Evolutionary conservation across 768 basidiomycete genomes (phyloP).

Genomic region (Xanthoconium purpureum): DNA sequence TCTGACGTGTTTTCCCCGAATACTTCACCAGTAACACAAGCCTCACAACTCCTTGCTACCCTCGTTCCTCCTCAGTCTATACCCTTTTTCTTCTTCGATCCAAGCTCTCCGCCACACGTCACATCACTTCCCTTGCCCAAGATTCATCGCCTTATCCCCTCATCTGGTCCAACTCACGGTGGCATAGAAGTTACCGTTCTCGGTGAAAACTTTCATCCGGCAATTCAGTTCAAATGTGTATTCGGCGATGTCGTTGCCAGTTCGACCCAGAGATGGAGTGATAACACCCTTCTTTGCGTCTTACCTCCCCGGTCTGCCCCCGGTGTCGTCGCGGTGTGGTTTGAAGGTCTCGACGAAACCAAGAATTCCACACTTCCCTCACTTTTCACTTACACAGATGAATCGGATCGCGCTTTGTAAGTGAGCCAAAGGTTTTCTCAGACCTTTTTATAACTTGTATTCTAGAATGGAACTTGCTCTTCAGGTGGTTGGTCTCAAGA

Average conservation of each 20-base stretch:
- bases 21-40: slow-evolving; percentile 13
- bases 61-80: slow-evolving; percentile 40
- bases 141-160: slow-evolving; percentile 84
- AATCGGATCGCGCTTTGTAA: slow-evolving; percentile 84
- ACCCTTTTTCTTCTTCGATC: slow-evolving; percentile 62
- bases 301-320: slow-evolving; percentile 78
- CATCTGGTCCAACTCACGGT: slow-evolving; percentile 81
- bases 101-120: slow-evolving; percentile 45
- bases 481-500: slow-evolving; percentile 92
- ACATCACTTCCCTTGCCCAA: slow-evolving; percentile 57
- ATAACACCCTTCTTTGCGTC: slow-evolving; percentile 88
- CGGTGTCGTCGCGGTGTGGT: slow-evolving; percentile 88
- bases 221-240: slow-evolving; percentile 67
- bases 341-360: slow-evolving; percentile 69
- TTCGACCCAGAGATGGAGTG: slow-evolving; percentile 87
- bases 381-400: slow-evolving; percentile 88
- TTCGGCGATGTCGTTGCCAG: slow-evolving; percentile 84
- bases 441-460: slow-evolving; percentile 13
- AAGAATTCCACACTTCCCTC: slow-evolving; percentile 53
- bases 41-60: slow-evolving; percentile 16
- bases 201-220: slow-evolving; percentile 84
- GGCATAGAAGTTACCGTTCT: slow-evolving; percentile 94
- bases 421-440: slow-evolving; percentile 31
- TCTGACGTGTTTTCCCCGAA: slow-evolving; percentile 20
- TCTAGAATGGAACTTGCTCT: slow-evolving; percentile 91